Percentiles rank a stretch among this genome's conserved stretches.
phyloP scores from a whole-genome alignment of 148 eudicot genomes.

The Diospyros lotus region DNA sequence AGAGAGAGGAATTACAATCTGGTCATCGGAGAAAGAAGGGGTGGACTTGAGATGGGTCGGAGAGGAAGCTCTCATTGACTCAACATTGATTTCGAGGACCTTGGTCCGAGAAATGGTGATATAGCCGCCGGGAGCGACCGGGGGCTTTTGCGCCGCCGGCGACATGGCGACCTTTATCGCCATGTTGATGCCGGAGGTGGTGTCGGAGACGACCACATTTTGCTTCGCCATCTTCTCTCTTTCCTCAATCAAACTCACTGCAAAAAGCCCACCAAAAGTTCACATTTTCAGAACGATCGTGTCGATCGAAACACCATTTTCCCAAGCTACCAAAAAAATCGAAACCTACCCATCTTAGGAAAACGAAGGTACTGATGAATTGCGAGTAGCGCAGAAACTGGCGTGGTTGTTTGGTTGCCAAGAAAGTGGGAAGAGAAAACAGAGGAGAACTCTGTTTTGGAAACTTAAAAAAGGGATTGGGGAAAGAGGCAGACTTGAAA shows the following conservation, averaged over 20 bases:
- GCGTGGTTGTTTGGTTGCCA: background rate
- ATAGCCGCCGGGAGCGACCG: constrained; percentile 35
- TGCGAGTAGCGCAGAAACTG: background rate
- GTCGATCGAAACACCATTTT: background rate
- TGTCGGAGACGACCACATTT: constrained; percentile 44
- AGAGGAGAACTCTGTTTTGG: constrained; percentile 10
- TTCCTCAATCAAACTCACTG: constrained; percentile 13
- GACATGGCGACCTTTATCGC: constrained; percentile 27
- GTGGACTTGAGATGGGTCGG: constrained; percentile 61
- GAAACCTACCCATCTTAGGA: constrained; percentile 10
- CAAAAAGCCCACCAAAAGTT: background rate
- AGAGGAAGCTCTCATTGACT: constrained; percentile 79
- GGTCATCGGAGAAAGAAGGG: constrained; percentile 20
- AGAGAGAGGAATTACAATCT: constrained; percentile 23
- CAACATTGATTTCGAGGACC: constrained; percentile 53
- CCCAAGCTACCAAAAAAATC: background rate
- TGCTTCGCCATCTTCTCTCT: constrained; percentile 38
- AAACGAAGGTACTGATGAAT: background rate
- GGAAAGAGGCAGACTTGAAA: background rate
- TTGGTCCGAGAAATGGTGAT: constrained; percentile 38
- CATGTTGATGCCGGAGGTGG: constrained; percentile 18
- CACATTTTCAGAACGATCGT: background rate
- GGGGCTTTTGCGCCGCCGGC: constrained; percentile 47
- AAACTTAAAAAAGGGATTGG: background rate
- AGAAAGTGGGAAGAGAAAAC: background rate